These are phyloP conservation scores for Wickerhamomyces pijperi DNA, from an alignment of 805 yeast species.

Conservation along the genomic window DNA sequence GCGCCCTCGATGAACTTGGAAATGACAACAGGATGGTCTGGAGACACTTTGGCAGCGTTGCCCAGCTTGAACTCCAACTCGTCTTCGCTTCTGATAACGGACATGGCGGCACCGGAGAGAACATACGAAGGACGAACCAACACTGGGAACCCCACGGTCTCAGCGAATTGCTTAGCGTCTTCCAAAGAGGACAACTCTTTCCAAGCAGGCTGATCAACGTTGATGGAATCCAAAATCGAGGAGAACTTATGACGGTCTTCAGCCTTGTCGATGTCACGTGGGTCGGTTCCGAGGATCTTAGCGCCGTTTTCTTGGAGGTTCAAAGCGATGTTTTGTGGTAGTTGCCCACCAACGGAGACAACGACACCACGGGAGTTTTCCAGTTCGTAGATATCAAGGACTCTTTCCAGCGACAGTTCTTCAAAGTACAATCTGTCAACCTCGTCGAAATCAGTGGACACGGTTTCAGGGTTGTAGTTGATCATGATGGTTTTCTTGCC, in stretches of 20 bases:
- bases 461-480: slow-evolving; percentile 97
- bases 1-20: slow-evolving; percentile 95
- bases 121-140: slow-evolving; percentile 96
- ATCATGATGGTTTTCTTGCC: slow-evolving; percentile 92
- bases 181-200: slow-evolving; percentile 80
- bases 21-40: slow-evolving; percentile 95
- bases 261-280: slow-evolving; percentile 91
- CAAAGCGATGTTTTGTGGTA: slow-evolving; percentile 94
- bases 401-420: slow-evolving; percentile 91
- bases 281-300: slow-evolving; percentile 85
- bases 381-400: slow-evolving; percentile 91
- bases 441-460: slow-evolving; percentile 95
- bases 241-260: slow-evolving; percentile 98
- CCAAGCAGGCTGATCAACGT: slow-evolving; percentile 97
- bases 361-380: slow-evolving; percentile 86
- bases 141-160: slow-evolving; percentile 85
- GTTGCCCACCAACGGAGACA: slow-evolving; percentile 95
- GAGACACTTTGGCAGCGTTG: slow-evolving; percentile 84
- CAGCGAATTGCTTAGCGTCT: slow-evolving; percentile 81
- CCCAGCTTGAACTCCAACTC: slow-evolving; percentile 77
- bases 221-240: slow-evolving; percentile 82
- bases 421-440: slow-evolving; percentile 96
- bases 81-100: slow-evolving; percentile 67
- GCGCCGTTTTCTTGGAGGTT: slow-evolving; percentile 72
- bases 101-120: slow-evolving; percentile 97